These are phyloP conservation scores for Aspergillus versicolor DNA, from an alignment of 2,329 filamentous ascomycete species.

Conservation along the genomic window DNA sequence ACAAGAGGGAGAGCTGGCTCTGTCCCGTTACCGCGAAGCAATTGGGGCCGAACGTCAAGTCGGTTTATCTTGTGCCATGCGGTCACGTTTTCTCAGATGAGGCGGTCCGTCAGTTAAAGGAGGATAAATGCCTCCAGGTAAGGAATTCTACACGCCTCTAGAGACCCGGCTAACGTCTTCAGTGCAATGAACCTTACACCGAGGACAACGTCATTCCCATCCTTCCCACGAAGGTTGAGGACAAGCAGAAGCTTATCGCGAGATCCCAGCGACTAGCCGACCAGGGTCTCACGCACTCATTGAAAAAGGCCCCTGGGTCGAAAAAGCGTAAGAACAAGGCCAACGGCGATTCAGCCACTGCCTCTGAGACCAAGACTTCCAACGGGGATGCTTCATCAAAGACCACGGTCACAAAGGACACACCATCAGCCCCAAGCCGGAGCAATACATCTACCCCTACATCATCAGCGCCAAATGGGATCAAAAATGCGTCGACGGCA, in stretches of 20 bases:
- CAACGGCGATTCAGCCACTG: conserved; percentile 33
- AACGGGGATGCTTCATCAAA: conserved; percentile 34
- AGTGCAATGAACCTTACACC: conserved; percentile 75
- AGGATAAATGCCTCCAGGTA: conserved; percentile 60
- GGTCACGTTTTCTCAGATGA: conserved; percentile 91
- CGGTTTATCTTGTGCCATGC: conserved; percentile 90
- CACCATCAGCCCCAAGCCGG: conserved; percentile 20
- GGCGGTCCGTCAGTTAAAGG: conserved; percentile 76
- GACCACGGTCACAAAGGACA: conserved; percentile 6
- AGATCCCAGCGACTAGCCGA: conserved; percentile 69
- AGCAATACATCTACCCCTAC: conserved; percentile 36
- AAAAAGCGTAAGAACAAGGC: conserved; percentile 76
- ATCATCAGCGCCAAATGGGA: conserved; percentile 53
- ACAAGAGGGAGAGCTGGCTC: conserved; percentile 62
- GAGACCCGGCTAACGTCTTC: background rate
- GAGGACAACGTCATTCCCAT: conserved; percentile 79
- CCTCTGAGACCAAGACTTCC: conserved; percentile 37
- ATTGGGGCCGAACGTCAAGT: conserved; percentile 73
- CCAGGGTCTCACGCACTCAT: conserved; percentile 74
- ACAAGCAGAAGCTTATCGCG: conserved; percentile 65
- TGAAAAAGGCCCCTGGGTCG: conserved; percentile 72
- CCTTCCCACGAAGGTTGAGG: conserved; percentile 67
- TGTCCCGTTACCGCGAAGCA: conserved; percentile 88
- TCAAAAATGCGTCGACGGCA: conserved; percentile 86
- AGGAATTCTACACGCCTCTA: conserved; percentile 12